Conservation (phyloP, 495 filamentous ascomycete genomes). For the Apodospora peruviana region DNA sequence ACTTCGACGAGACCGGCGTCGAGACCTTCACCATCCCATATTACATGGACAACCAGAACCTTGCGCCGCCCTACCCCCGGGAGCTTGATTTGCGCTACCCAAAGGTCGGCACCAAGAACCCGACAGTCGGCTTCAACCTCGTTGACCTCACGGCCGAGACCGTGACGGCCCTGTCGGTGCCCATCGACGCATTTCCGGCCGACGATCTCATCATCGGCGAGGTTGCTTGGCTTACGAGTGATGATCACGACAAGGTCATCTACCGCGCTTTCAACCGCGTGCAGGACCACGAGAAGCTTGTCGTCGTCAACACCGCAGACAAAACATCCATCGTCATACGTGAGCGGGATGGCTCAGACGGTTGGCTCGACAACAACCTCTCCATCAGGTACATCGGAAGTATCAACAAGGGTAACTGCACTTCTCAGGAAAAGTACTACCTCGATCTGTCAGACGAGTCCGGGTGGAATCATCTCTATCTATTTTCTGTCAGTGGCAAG, state of each 20-base stretch:
- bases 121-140: slow-evolving; percentile 46
- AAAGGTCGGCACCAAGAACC: slow-evolving; percentile 53
- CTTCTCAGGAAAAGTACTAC: slow-evolving; percentile 37
- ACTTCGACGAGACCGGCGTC: slow-evolving; percentile 55
- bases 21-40: slow-evolving; percentile 53
- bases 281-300: slow-evolving; percentile 49
- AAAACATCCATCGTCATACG: slow-evolving; percentile 35
- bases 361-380: slow-evolving; percentile 51
- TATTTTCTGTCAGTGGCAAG: slow-evolving; percentile 44
- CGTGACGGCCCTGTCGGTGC: slow-evolving; percentile 24
- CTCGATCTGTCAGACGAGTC: slow-evolving; percentile 51
- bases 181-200: slow-evolving; percentile 37
- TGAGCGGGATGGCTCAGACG: slow-evolving; percentile 48
- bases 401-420: slow-evolving; percentile 9
- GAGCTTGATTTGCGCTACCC: slow-evolving; percentile 50
- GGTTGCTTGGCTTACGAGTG: slow-evolving; percentile 52
- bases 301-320: slow-evolving; percentile 40
- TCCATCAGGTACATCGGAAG: slow-evolving; percentile 42
- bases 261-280: slow-evolving; percentile 54
- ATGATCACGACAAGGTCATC: slow-evolving; percentile 43
- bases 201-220: slow-evolving; percentile 53
- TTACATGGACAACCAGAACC: slow-evolving; percentile 44
- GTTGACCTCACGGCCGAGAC: slow-evolving; percentile 36
- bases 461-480: slow-evolving; percentile 52
- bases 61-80: slow-evolving; percentile 45